phyloP scores from a whole-genome alignment of 2,329 filamentous ascomycete genomes.

The Aspergillus clavatus region DNA sequence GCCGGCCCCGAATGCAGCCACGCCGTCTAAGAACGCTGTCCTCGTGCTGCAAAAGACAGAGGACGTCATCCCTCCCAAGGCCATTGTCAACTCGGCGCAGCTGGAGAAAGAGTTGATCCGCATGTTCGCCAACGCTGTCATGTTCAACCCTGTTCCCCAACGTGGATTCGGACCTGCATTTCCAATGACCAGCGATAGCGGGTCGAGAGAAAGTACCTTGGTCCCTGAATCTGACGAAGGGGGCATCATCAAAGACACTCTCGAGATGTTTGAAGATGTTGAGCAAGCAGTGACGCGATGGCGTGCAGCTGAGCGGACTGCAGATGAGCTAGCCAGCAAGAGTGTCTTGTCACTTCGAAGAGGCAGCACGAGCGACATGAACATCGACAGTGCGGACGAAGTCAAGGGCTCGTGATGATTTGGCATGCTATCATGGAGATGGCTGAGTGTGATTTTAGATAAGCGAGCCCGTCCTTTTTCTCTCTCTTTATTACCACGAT shows the following conservation, averaged over 20 bases:
- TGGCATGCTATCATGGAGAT: conserved; percentile 19
- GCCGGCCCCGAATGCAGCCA: conserved; percentile 29
- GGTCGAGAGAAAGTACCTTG: conserved; percentile 38
- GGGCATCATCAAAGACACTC: conserved; percentile 78
- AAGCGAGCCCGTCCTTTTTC: conserved; percentile 4
- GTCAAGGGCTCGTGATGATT: conserved; percentile 25
- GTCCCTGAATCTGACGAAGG: conserved; percentile 72
- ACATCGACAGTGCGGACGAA: conserved; percentile 34
- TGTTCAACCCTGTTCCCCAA: conserved; percentile 88
- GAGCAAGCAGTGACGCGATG: conserved; percentile 72
- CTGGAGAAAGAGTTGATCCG: conserved; percentile 89
- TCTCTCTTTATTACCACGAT: neutral
- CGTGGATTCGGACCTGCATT: conserved; percentile 64
- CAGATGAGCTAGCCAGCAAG: conserved; percentile 36
- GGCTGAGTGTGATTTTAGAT: conserved; percentile 15
- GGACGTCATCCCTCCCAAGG: conserved; percentile 77
- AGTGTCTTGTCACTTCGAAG: conserved; percentile 34
- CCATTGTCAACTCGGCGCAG: conserved; percentile 88
- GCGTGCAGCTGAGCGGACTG: conserved; percentile 61
- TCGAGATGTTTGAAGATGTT: conserved; percentile 85
- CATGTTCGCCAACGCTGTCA: conserved; percentile 97
- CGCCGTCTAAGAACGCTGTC: conserved; percentile 38
- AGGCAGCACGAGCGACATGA: conserved; percentile 35
- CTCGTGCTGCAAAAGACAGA: conserved; percentile 54
- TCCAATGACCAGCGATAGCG: conserved; percentile 42